Evolutionary conservation across 306 rosid species (phyloP).

Genomic region (Dalbergia cochinchinensis): DNA sequence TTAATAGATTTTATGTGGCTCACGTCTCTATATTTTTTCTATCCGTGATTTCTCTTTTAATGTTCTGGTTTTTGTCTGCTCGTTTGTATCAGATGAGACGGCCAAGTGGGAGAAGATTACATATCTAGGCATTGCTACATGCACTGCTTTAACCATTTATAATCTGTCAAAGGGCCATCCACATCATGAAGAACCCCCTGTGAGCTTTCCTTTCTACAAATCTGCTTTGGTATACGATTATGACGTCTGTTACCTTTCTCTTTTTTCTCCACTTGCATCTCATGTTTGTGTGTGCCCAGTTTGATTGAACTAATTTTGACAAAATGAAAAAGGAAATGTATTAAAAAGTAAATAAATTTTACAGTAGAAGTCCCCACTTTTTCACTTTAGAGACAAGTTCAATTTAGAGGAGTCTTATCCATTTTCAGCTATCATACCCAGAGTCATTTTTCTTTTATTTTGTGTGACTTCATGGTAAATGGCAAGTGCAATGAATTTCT

Average conservation of each 20-base stretch:
- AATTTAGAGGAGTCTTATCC: neutral
- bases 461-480: neutral
- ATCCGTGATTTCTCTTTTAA: neutral
- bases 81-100: conserved; percentile 68
- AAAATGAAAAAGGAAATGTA: neutral
- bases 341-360: neutral
- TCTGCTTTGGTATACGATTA: conserved; percentile 19
- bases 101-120: conserved; percentile 99
- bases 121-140: conserved; percentile 75
- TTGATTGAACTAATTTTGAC: neutral
- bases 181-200: conserved; percentile 79
- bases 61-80: conserved; percentile 7
- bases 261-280: neutral
- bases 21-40: neutral
- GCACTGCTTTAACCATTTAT: conserved; percentile 65
- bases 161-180: conserved; percentile 85
- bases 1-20: conserved; percentile 13
- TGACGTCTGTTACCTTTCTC: neutral
- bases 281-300: conserved; percentile 1
- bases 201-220: conserved; percentile 57
- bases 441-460: neutral
- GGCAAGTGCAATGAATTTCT: neutral
- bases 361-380: neutral
- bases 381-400: too few relatives aligned
- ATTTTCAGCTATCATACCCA: neutral